These are phyloP conservation scores for Lagenidium sp. DNA, from an alignment of 352 stramenopile genomes.

Conservation along the genomic window DNA sequence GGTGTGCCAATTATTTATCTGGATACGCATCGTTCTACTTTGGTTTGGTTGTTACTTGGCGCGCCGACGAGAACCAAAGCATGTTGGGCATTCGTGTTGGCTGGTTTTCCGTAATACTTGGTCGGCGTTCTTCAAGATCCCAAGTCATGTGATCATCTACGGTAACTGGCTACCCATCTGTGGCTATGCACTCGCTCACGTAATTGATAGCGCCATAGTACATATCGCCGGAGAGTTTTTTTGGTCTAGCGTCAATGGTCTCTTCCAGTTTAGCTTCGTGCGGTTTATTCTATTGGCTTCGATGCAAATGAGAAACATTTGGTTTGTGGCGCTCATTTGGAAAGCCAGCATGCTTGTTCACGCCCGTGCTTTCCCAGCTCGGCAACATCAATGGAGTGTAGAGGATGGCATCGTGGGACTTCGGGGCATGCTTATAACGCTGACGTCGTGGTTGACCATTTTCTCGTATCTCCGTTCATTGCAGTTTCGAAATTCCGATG, in stretches of 20 bases:
- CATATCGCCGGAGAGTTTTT: slow-evolving; percentile 13
- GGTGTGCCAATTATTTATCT: slow-evolving; percentile 8
- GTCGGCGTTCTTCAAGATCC: slow-evolving; percentile 6
- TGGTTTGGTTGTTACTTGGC: slow-evolving; percentile 4
- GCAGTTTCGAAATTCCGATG: slow-evolving; percentile 12
- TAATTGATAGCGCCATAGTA: slow-evolving; percentile 12
- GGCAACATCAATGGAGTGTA: not conserved
- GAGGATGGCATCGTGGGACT: slow-evolving; percentile 6
- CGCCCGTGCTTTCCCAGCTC: no score
- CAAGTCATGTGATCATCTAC: slow-evolving; percentile 14
- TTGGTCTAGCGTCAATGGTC: slow-evolving; percentile 13
- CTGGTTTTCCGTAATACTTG: not conserved
- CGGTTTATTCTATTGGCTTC: slow-evolving; percentile 9
- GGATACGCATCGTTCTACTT: slow-evolving; percentile 9
- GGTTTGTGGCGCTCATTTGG: slow-evolving; percentile 12
- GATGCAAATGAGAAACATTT: slow-evolving; percentile 30
- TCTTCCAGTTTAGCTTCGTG: slow-evolving; percentile 11
- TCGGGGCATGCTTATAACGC: slow-evolving; percentile 4
- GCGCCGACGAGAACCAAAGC: not conserved
- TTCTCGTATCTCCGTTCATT: slow-evolving; percentile 2
- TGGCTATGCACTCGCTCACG: slow-evolving; percentile 19
- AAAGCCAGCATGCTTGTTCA: no score
- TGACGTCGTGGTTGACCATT: slow-evolving; percentile 1
- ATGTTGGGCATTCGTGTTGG: not conserved
- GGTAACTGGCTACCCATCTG: slow-evolving; percentile 18